Evolutionary conservation across 805 yeast species (phyloP).

Genomic region (Maudiozyma bulderi): DNA sequence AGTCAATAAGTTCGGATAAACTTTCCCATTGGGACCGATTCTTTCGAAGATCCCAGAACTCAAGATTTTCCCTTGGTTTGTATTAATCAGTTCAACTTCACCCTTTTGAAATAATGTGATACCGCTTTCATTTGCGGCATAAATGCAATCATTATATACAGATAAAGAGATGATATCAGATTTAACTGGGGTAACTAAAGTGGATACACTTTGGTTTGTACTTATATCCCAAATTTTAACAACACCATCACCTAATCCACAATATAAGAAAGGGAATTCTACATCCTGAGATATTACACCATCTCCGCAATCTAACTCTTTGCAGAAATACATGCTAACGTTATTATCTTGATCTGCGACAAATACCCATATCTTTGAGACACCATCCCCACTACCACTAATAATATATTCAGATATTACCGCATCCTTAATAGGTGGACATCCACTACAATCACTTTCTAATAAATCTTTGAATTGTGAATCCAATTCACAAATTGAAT

Average conservation of each 20-base stretch:
- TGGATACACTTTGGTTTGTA: conserved; percentile 58
- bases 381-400: conserved; percentile 88
- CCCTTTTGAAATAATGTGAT: conserved; percentile 37
- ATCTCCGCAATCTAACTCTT: conserved; percentile 44
- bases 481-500: conserved; percentile 39
- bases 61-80: conserved; percentile 48
- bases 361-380: conserved; percentile 70
- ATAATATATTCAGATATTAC: conserved; percentile 32
- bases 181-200: conserved; percentile 31
- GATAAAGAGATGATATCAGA: conserved; percentile 45
- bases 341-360: conserved; percentile 9
- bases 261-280: conserved; percentile 61
- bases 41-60: conserved; percentile 42
- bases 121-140: conserved; percentile 36
- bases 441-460: conserved; percentile 1
- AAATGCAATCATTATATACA: conserved; percentile 23
- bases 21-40: conserved; percentile 16
- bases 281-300: conserved; percentile 63
- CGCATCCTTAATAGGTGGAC: neutral
- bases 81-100: conserved; percentile 37
- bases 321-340: conserved; percentile 8
- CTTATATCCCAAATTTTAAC: conserved; percentile 82
- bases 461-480: conserved; percentile 1
- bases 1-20: conserved; percentile 42
- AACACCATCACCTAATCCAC: conserved; percentile 68